A percentile compares a stretch with the other conserved stretches of the same genome.
phyloP scores from a whole-genome alignment of 306 rosid species.

The Rubus idaeus region DNA sequence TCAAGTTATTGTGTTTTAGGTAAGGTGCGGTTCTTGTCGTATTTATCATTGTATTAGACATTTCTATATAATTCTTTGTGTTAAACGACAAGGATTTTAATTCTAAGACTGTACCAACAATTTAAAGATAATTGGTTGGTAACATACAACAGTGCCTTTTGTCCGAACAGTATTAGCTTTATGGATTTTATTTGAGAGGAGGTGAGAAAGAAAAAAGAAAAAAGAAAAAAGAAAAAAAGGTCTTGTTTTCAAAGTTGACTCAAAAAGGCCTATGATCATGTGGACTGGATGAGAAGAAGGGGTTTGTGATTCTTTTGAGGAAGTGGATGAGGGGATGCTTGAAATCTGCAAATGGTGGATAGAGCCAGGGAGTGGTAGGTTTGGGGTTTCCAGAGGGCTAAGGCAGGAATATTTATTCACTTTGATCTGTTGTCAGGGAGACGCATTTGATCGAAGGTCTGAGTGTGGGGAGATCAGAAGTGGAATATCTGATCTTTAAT shows the following conservation, averaged over 20 bases:
- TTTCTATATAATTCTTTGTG: not conserved
- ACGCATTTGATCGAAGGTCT: not conserved
- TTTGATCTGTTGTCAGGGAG: not conserved
- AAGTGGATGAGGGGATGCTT: not conserved
- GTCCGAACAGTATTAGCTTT: not conserved
- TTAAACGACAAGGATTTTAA: not conserved
- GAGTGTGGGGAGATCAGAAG: not conserved
- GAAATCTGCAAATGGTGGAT: not conserved
- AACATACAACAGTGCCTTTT: not conserved
- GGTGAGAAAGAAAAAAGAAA: not conserved
- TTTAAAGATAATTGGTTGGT: not conserved
- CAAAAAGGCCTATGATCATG: not conserved
- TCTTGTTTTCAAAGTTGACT: not conserved
- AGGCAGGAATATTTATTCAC: not conserved
- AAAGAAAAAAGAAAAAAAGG: too few species aligned
- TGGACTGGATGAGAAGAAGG: not conserved
- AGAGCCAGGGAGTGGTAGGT: not conserved
- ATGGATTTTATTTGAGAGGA: not conserved
- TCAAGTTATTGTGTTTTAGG: conserved; percentile 55
- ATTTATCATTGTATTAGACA: not conserved
- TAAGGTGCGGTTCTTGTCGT: conserved; percentile 28
- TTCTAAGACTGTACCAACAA: not conserved
- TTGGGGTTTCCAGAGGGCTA: not conserved
- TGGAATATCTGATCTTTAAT: not conserved
- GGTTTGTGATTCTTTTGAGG: not conserved